Conservation (phyloP, 208 protist species). For the Acanthamoeba quina region DNA sequence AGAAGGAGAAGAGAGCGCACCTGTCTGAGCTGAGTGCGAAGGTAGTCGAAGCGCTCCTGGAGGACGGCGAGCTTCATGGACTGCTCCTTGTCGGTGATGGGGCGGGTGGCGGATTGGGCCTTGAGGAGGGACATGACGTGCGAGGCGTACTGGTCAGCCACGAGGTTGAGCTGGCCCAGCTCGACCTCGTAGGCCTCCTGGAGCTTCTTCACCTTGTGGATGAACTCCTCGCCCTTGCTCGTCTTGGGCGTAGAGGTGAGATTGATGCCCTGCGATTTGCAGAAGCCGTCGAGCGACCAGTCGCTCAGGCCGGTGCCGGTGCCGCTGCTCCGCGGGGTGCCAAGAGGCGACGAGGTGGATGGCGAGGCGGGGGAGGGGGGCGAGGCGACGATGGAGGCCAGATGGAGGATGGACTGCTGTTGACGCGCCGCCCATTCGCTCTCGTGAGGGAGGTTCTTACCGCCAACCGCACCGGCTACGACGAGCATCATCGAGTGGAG, state of each 20-base stretch:
- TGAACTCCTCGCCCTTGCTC: slow-evolving; percentile 56
- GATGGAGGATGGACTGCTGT: slow-evolving; percentile 42
- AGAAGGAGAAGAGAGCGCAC: not conserved
- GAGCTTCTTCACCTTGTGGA: slow-evolving; percentile 63
- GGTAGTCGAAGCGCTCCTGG: slow-evolving; percentile 55
- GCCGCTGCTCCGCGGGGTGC: not conserved
- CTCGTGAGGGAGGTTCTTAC: slow-evolving; percentile 39
- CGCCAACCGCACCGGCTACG: not conserved
- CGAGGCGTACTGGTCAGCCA: slow-evolving; percentile 54
- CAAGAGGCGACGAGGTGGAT: not conserved
- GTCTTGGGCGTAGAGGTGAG: slow-evolving; percentile 8
- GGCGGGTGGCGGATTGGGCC: not conserved
- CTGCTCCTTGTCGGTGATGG: slow-evolving; percentile 45
- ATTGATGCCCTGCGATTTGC: slow-evolving; percentile 63
- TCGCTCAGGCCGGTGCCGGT: slow-evolving; percentile 22
- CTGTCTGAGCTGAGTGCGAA: slow-evolving; percentile 59
- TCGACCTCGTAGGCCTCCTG: slow-evolving; percentile 55
- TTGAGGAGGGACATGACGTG: slow-evolving; percentile 40
- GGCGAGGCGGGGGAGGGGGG: not conserved
- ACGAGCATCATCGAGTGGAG: slow-evolving; percentile 36
- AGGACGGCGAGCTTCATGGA: slow-evolving; percentile 63
- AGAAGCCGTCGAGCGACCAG: slow-evolving; percentile 32
- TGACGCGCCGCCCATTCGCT: slow-evolving; percentile 42
- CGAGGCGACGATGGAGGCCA: slow-evolving; percentile 40
- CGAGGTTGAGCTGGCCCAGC: slow-evolving; percentile 41